Evolutionary conservation across 2,329 filamentous ascomycete genomes (phyloP).

Genomic region (Dactylellina drechsleri): DNA sequence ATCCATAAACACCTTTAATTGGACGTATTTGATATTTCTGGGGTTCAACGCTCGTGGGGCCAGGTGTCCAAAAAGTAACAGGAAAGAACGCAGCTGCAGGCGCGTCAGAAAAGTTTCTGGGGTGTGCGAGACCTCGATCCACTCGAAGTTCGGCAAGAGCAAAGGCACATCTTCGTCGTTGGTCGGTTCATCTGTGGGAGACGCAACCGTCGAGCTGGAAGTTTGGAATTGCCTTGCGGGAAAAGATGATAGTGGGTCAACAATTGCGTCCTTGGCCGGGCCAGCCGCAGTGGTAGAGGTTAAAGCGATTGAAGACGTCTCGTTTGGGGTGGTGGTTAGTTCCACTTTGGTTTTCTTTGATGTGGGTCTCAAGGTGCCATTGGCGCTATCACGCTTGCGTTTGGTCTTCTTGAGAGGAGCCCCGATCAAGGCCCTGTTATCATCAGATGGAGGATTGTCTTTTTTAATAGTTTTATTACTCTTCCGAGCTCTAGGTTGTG

Average conservation of each 20-base stretch:
- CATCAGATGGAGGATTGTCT: too few relatives aligned
- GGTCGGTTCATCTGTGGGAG: conserved; percentile 1
- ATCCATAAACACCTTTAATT: conserved; percentile 43
- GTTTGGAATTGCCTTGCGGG: conserved; percentile 27
- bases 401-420: conserved; percentile 16
- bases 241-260: conserved; percentile 18
- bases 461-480: too few relatives aligned
- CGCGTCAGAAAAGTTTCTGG: conserved; percentile 30
- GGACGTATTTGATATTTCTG: conserved; percentile 21
- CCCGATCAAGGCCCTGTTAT: too few relatives aligned
- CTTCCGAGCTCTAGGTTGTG: too few relatives aligned
- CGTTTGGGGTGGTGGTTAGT: conserved; percentile 13
- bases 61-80: conserved; percentile 34
- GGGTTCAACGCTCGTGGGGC: conserved; percentile 16
- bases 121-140: conserved; percentile 32
- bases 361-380: conserved; percentile 12
- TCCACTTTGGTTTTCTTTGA: conserved; percentile 34
- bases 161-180: neutral
- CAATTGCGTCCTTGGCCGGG: conserved; percentile 28
- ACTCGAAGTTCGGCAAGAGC: conserved; percentile 35
- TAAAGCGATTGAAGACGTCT: neutral
- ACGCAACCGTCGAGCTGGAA: conserved; percentile 11
- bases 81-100: conserved; percentile 35
- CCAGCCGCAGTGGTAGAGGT: conserved; percentile 41
- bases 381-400: conserved; percentile 20